Evolutionary conservation across 352 stramenopile species (phyloP).

Genomic region (Pythium rishiriense): DNA sequence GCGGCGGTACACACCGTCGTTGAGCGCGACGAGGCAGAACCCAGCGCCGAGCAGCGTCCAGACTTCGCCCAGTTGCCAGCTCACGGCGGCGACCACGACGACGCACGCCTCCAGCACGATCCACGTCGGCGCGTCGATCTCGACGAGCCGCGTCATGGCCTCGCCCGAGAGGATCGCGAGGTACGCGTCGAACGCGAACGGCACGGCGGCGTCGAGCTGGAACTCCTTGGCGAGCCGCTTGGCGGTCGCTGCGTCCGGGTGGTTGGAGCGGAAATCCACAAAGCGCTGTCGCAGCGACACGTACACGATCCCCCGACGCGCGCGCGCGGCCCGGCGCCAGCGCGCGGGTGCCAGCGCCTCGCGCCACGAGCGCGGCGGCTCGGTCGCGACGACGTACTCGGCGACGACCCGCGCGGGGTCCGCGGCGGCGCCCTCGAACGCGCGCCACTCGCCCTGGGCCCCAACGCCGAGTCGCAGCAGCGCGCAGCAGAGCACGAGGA

Average conservation of each 20-base stretch:
- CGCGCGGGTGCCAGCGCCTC: conserved; percentile 40
- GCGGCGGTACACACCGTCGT: conserved; percentile 46
- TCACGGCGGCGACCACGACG: conserved; percentile 41
- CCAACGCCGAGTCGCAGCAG: conserved; percentile 63
- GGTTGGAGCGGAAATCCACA: conserved; percentile 71
- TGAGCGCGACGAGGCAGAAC: conserved; percentile 44
- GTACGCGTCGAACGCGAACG: conserved; percentile 81
- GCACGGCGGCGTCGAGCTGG: conserved; percentile 49
- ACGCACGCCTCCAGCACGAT: conserved; percentile 47
- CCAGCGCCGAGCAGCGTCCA: conserved; percentile 41
- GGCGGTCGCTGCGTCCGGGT: conserved; percentile 47
- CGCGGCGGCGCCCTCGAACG: conserved; percentile 58
- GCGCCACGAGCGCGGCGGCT: conserved; percentile 39
- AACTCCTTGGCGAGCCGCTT: conserved; percentile 57
- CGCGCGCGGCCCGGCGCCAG: conserved; percentile 33
- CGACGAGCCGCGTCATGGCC: conserved; percentile 69
- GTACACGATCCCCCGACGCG: conserved; percentile 57
- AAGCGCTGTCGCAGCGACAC: conserved; percentile 39
- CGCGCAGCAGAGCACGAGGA: conserved; percentile 63
- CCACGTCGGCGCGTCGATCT: conserved; percentile 75
- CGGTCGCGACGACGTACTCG: conserved; percentile 56
- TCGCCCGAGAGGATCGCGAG: conserved; percentile 75
- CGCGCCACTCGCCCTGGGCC: conserved; percentile 69
- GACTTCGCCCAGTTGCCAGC: conserved; percentile 48
- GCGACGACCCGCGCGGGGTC: conserved; percentile 61